Percentiles rank a stretch among this genome's conserved stretches.
These are phyloP conservation scores for Eremomyces bilateralis DNA, from an alignment of 495 filamentous ascomycete species.

Conservation along the genomic window DNA sequence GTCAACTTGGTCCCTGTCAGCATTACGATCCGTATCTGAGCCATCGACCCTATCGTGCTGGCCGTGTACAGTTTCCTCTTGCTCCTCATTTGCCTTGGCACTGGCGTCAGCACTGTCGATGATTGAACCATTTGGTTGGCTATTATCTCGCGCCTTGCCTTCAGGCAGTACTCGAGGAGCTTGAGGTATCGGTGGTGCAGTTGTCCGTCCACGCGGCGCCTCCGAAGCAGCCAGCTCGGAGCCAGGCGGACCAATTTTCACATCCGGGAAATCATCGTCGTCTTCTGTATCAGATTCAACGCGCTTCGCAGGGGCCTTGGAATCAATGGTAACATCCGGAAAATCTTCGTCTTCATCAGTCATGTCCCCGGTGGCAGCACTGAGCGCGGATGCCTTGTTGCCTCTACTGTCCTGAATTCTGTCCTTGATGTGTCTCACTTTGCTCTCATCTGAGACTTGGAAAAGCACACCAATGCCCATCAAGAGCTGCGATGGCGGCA, in stretches of 20 bases:
- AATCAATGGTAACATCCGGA: constrained; percentile 16
- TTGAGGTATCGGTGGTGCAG: no score
- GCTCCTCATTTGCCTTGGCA: constrained; percentile 13
- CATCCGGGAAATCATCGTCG: constrained; percentile 20
- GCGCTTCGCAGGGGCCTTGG: no score
- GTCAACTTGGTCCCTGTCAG: constrained; percentile 3
- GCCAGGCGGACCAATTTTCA: constrained; percentile 12
- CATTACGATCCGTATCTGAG: constrained; percentile 4
- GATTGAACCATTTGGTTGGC: not conserved
- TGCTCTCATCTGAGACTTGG: constrained; percentile 73
- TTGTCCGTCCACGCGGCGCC: no score
- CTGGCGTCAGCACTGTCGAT: no score
- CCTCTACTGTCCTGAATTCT: constrained; percentile 33
- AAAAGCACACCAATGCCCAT: constrained; percentile 78
- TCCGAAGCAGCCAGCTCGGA: constrained; percentile 18
- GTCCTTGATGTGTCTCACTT: constrained; percentile 55
- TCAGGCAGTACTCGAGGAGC: no score
- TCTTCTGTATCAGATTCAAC: constrained; percentile 10
- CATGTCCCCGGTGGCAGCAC: constrained; percentile 2
- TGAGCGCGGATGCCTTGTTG: constrained; percentile 3
- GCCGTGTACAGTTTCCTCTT: constrained; percentile 8
- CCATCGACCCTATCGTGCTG: constrained; percentile 13
- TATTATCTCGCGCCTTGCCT: not conserved
- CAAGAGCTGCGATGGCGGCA: constrained; percentile 72
- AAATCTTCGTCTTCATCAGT: constrained; percentile 19